Evolutionary conservation across 805 yeast species (phyloP).

Genomic region (Barnettozyma salicaria): DNA sequence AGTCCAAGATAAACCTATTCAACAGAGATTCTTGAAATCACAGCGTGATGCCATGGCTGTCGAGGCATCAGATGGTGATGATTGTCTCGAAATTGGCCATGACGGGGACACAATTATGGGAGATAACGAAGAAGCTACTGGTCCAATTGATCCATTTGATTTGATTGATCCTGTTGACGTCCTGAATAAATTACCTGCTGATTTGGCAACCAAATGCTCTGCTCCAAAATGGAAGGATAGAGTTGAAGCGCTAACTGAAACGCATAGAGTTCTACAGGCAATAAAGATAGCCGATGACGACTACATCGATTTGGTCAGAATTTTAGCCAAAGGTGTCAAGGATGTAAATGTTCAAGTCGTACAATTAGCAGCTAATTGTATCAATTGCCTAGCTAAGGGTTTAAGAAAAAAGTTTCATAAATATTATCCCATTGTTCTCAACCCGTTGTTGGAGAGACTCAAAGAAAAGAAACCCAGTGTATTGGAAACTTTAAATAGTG

Average conservation of each 20-base stretch:
- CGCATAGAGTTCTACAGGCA: slow-evolving; percentile 42
- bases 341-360: slow-evolving; percentile 91
- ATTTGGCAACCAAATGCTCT: slow-evolving; percentile 46
- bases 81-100: slow-evolving; percentile 8
- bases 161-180: slow-evolving; percentile 66
- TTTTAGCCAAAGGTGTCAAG: slow-evolving; percentile 65
- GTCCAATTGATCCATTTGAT: slow-evolving; percentile 57
- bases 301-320: slow-evolving; percentile 54
- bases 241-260: slow-evolving; percentile 73
- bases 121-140: slow-evolving; percentile 24
- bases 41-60: slow-evolving; percentile 41
- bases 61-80: slow-evolving; percentile 10
- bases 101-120: slow-evolving; percentile 25
- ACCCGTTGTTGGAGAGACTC: slow-evolving; percentile 69
- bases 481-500: slow-evolving; percentile 58
- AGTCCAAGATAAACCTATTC: slow-evolving; percentile 40
- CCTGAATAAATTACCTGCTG: slow-evolving; percentile 56
- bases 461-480: slow-evolving; percentile 85
- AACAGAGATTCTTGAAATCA: slow-evolving; percentile 47
- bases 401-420: slow-evolving; percentile 49
- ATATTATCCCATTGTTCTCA: slow-evolving; percentile 47
- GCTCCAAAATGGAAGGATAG: slow-evolving; percentile 89
- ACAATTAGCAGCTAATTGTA: slow-evolving; percentile 64
- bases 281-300: slow-evolving; percentile 57
- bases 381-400: slow-evolving; percentile 59